phyloP scores from a whole-genome alignment of 2,329 filamentous ascomycete species.

The Cytospora mali region DNA sequence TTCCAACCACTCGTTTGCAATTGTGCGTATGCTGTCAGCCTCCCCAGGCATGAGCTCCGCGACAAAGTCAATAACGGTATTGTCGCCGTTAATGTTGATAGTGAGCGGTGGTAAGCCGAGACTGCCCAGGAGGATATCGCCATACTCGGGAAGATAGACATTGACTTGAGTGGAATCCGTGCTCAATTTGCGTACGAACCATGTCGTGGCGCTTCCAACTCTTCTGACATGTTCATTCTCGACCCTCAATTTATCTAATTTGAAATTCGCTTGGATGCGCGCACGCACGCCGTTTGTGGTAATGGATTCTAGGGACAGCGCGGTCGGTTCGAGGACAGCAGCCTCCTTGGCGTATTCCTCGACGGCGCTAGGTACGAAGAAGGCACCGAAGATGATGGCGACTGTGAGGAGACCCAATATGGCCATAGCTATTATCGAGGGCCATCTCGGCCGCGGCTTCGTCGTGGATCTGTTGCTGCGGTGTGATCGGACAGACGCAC shows the following conservation, averaged over 20 bases:
- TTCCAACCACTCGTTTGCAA: constrained; percentile 88
- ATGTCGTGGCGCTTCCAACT: constrained; percentile 77
- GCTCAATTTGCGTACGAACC: constrained; percentile 76
- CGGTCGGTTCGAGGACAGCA: constrained; percentile 78
- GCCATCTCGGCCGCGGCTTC: constrained; percentile 65
- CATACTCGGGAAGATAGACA: constrained; percentile 83
- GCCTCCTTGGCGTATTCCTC: constrained; percentile 87
- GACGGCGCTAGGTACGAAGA: constrained; percentile 77
- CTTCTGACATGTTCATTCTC: constrained; percentile 70
- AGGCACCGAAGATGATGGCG: constrained; percentile 74
- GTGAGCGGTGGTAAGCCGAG: constrained; percentile 75
- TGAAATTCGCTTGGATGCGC: constrained; percentile 79
- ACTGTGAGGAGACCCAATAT: constrained; percentile 65
- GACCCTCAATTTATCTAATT: constrained; percentile 77
- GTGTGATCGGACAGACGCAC: constrained; percentile 37
- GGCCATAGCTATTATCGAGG: constrained; percentile 73
- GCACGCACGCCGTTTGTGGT: constrained; percentile 77
- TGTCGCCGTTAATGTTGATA: constrained; percentile 77
- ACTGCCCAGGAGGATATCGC: constrained; percentile 74
- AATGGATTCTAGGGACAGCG: constrained; percentile 82
- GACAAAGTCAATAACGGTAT: constrained; percentile 77
- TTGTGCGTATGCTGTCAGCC: constrained; percentile 72
- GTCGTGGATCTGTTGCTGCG: constrained; percentile 30
- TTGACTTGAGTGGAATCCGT: constrained; percentile 72
- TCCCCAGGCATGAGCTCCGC: constrained; percentile 76